These are phyloP conservation scores for Copromyces sp. DNA, from an alignment of 495 filamentous ascomycete species.

Conservation along the genomic window DNA sequence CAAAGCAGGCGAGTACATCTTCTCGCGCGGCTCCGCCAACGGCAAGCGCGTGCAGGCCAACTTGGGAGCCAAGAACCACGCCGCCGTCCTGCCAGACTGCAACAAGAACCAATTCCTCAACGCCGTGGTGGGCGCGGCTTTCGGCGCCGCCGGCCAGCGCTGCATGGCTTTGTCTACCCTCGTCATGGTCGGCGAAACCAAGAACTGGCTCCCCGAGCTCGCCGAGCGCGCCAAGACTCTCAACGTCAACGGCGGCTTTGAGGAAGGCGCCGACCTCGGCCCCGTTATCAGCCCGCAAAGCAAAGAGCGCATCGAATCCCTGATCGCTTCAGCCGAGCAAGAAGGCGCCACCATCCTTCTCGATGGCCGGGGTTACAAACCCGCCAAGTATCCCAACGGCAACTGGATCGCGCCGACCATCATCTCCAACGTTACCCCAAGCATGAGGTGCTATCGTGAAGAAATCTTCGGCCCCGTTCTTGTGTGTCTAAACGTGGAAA, in stretches of 20 bases:
- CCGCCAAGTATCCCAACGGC: conserved; percentile 87
- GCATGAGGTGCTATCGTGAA: conserved; percentile 91
- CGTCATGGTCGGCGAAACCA: conserved; percentile 90
- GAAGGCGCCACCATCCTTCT: conserved; percentile 92
- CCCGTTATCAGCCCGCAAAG: conserved; percentile 92
- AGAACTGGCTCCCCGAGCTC: conserved; percentile 84
- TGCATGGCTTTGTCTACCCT: conserved; percentile 96
- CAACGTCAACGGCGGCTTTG: conserved; percentile 88
- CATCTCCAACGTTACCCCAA: conserved; percentile 81
- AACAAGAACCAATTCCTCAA: conserved; percentile 98
- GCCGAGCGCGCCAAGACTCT: conserved; percentile 87
- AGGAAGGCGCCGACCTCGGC: conserved; percentile 88
- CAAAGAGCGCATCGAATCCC: conserved; percentile 76
- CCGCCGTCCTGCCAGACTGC: conserved; percentile 86
- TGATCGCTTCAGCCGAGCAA: conserved; percentile 82
- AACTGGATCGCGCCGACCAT: conserved; percentile 95
- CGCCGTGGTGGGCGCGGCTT: conserved; percentile 88
- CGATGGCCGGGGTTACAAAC: conserved; percentile 85
- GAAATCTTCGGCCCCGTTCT: conserved; percentile 98
- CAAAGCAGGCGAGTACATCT: conserved; percentile 97
- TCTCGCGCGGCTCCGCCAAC: conserved; percentile 79
- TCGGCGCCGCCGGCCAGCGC: conserved; percentile 91
- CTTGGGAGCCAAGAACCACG: conserved; percentile 97
- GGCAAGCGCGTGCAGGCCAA: conserved; percentile 94
- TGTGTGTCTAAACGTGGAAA: conserved; percentile 72